Evolutionary conservation across 352 stramenopile species (phyloP).

Genomic region (Chrysophaeum taylorii): DNA sequence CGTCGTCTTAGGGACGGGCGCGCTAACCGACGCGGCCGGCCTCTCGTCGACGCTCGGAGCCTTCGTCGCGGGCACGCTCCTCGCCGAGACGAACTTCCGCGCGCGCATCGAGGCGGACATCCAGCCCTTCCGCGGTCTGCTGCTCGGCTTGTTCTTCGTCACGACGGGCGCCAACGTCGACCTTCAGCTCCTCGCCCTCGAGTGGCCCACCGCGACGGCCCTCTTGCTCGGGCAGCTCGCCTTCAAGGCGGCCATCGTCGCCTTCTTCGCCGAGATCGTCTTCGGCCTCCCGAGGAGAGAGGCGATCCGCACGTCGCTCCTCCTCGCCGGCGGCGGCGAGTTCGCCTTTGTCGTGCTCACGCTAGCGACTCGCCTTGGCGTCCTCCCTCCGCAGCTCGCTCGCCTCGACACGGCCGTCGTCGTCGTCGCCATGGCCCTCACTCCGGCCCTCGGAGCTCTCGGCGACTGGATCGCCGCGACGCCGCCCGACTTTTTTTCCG

Average conservation of each 20-base stretch:
- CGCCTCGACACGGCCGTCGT: slow-evolving; percentile 42
- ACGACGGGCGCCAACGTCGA: slow-evolving; percentile 43
- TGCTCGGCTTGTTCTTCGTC: slow-evolving; percentile 53
- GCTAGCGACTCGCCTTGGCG: slow-evolving; percentile 35
- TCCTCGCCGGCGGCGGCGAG: slow-evolving; percentile 43
- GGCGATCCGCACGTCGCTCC: slow-evolving; percentile 33
- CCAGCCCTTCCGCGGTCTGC: slow-evolving; percentile 45
- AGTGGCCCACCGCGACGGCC: slow-evolving; percentile 35
- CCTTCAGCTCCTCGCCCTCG: slow-evolving; percentile 28
- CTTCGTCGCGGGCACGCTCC: slow-evolving; percentile 45
- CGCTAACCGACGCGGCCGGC: slow-evolving; percentile 34
- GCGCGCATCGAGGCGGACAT: slow-evolving; percentile 51
- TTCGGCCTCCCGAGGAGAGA: slow-evolving; percentile 27
- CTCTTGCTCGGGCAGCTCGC: slow-evolving; percentile 31
- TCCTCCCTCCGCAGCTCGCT: slow-evolving; percentile 37
- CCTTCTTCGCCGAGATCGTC: not conserved
- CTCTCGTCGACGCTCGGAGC: slow-evolving; percentile 43
- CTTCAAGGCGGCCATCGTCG: slow-evolving; percentile 33
- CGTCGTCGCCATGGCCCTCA: slow-evolving; percentile 46
- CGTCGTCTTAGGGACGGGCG: slow-evolving; percentile 44
- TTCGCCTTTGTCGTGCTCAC: slow-evolving; percentile 49
- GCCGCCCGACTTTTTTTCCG: not conserved
- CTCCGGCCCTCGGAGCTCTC: slow-evolving; percentile 38
- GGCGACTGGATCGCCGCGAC: slow-evolving; percentile 19
- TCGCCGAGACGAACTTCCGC: slow-evolving; percentile 46